Conservation (phyloP, 2,329 filamentous ascomycete genomes). For the Aspergillus ruber region DNA sequence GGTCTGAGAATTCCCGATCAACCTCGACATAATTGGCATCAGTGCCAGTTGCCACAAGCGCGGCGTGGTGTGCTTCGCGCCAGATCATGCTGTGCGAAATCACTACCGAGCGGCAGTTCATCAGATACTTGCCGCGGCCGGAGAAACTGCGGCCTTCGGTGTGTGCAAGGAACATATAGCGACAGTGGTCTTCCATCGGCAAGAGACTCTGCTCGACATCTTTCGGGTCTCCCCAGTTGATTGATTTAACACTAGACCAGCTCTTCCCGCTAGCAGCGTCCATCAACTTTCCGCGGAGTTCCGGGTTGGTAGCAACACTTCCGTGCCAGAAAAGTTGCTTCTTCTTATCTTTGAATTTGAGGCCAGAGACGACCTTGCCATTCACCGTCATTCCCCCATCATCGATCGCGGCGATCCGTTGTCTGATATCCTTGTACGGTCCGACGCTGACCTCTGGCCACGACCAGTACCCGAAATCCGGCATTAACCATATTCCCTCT, state of each 20-base stretch:
- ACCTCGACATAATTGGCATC: conserved; percentile 48
- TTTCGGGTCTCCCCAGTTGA: conserved; percentile 37
- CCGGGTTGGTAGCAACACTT: conserved; percentile 31
- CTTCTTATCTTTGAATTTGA: conserved; percentile 33
- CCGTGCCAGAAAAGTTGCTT: conserved; percentile 47
- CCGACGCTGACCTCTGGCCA: conserved; percentile 46
- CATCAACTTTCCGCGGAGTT: conserved; percentile 35
- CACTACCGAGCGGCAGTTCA: conserved; percentile 46
- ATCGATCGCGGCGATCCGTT: conserved; percentile 32
- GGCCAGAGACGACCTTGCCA: conserved; percentile 9
- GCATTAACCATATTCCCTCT: conserved; percentile 44
- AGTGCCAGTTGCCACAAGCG: conserved; percentile 39
- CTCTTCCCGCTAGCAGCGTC: conserved; percentile 31
- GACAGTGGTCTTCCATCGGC: conserved; percentile 48
- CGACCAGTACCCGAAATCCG: conserved; percentile 50
- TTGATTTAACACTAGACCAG: conserved; percentile 42
- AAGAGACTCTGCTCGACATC: conserved; percentile 38
- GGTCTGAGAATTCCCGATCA: conserved; percentile 51
- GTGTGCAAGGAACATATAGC: conserved; percentile 49
- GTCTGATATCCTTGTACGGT: conserved; percentile 38
- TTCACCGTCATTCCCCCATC: conserved; percentile 18
- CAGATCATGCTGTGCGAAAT: conserved; percentile 45
- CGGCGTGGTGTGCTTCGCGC: conserved; percentile 44
- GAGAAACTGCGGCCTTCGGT: conserved; percentile 51
- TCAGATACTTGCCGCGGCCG: conserved; percentile 48